Evolutionary conservation across 2,329 filamentous ascomycete genomes (phyloP), one percentile per base, ranked within the genome.

Genomic region (Scedosporium aurantiacum): DNA sequence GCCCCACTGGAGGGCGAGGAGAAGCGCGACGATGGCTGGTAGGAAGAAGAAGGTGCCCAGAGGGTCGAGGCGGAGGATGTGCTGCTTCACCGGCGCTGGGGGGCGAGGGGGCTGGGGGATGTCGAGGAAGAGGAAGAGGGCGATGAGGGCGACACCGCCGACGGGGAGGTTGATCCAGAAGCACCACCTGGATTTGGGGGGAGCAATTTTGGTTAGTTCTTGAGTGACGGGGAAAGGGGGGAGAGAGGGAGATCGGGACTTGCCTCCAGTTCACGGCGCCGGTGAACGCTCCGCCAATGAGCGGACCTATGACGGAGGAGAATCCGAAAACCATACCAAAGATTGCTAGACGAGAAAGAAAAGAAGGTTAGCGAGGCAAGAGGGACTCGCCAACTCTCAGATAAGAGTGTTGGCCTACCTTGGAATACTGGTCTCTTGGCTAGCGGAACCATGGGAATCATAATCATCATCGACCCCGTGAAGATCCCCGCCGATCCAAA

Each of bases 1-100:
- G 59, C 82, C 83, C 84, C 83, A 87, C 66, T 87, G 81, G 40
- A 88, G 73, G 1, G 84, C 84, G 4, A 88, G 73, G 2, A 88
- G 71, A 43, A 87, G 79, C 64, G 78, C 83, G 14, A 86, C 75
- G 45, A 85, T 77, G 37, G 78, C 78, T 0, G 84, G 83, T 16
- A 87, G 70, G 64, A 88, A 82, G 69, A 85, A 78, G 14, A 81
- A 67, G 6, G 82, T 85, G 27, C 85, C 84, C 1, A 85, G 67
- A 0, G 82, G 82, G 62, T 87, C 83, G 57, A 86, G 74, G 0
- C 80, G 78, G 64, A 75, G 73, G 60, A 83, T 68, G 58, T 82
- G 79, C 61, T 76, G 69, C 60, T 68, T 68, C 37, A 76, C 37
- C 6, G 72, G 66, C 16, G 68, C 66, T 3, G 68, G 63, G 66